Conservation (phyloP, 768 basidiomycete genomes). For the Hericium erinaceus region DNA sequence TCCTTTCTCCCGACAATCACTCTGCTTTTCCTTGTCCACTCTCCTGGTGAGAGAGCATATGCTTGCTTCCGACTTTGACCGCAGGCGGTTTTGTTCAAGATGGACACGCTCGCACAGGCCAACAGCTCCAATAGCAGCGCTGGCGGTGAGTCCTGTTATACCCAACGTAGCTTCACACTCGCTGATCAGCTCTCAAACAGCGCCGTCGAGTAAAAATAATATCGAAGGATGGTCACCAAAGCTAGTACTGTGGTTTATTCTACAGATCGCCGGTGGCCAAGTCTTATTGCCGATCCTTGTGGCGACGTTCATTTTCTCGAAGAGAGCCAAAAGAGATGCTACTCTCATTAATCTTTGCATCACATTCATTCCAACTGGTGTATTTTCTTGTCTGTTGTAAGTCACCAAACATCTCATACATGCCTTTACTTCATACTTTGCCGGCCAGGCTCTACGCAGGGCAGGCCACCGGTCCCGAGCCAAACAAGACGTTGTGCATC, state of each 20-base stretch:
- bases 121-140: no score
- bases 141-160: no score
- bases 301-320: neutral
- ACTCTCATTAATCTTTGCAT: neutral
- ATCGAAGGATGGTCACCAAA: neutral
- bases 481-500: conserved; percentile 30
- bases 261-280: neutral
- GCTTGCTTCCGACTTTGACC: no score
- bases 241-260: neutral
- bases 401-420: neutral
- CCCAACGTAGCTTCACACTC: no score
- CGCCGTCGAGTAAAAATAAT: no score
- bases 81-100: no score
- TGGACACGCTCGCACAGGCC: no score
- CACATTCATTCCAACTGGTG: neutral
- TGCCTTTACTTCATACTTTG: neutral
- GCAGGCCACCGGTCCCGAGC: conserved; percentile 26
- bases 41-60: no score
- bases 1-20: no score
- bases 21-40: no score
- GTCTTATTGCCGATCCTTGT: neutral
- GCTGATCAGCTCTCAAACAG: no score
- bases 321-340: neutral
- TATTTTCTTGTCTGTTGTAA: neutral
- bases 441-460: conserved; percentile 30